Base-by-base conservation (phyloP, 78 protist species). In the Parvularia atlantis region DNA sequence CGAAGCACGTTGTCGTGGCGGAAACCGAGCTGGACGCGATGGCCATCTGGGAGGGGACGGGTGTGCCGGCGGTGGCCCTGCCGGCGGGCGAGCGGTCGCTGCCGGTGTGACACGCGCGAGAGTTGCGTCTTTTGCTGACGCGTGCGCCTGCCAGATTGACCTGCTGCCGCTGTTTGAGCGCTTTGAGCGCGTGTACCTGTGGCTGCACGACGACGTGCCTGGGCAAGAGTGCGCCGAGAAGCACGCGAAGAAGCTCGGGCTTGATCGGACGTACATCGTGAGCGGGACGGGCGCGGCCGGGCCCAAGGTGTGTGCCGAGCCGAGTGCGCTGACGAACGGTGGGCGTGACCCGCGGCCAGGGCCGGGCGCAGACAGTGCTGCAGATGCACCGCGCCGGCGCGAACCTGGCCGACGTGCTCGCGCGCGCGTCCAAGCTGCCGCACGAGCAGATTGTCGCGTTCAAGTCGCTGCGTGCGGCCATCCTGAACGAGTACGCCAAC, bases 151-250 rank as follows among this genome's bases (percentile, higher is more conserved):
- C n/a, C n/a, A n/a, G n/a, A 31, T 60, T 1, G 70, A 66, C 2
- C 22, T 81, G 33, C 28, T 87, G 24, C 82, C 77, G 28, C 2
- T 79, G 35, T 46, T 87, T 4, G 89, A 86, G 61, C 53, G 71
- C 56, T 85, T 86, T 61, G 76, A 69, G 66, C 65, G 65, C 61
- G 64, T 87, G 19, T 52, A 62, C n/a, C 77, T 87, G 11, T 87
- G 91, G 91, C 59, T 85, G 80, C 89, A 85, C 50, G 77, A 85
- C 64, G 89, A 84, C 57, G 41, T 70, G 28, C 61, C 81, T n/a
- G 91, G 91, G 0, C 71, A 60, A 31, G 86, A 69, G 65, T 83
- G 86, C 33, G 89, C 80, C 1, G 68, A 71, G 26, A 83, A 76
- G 54, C 82, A 83, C 68, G 83, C 89, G 6, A 63, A 75, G 31